A percentile compares a stretch with the other conserved stretches of the same genome.
Conservation (phyloP, 2,329 filamentous ascomycete species). For the Coccinonectria pachysandricola region DNA sequence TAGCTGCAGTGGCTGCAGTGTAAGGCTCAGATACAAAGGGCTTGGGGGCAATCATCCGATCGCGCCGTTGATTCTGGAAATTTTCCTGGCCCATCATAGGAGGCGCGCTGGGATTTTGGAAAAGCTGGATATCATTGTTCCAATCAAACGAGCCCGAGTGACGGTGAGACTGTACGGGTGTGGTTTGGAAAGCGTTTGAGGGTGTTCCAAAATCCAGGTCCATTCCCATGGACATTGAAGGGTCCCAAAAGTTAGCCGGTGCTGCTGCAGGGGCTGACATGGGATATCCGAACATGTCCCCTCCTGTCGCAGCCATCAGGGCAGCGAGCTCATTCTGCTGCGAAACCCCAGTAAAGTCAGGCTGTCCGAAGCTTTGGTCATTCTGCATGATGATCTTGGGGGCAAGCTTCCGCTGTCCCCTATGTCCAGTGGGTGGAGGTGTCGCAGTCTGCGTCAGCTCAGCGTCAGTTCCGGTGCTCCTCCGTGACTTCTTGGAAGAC, state of each 20-base stretch:
- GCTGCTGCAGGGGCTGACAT: conserved; percentile 46
- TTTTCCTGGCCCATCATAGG: conserved; percentile 26
- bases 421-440: conserved; percentile 47
- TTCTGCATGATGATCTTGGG: conserved; percentile 48
- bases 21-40: conserved; percentile 28
- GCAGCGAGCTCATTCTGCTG: conserved; percentile 39
- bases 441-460: conserved; percentile 42
- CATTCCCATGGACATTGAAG: conserved; percentile 42
- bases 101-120: conserved; percentile 34
- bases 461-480: conserved; percentile 29
- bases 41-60: conserved; percentile 41
- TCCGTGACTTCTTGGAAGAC: conserved; percentile 35
- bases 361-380: conserved; percentile 43
- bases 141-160: conserved; percentile 46
- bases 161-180: conserved; percentile 28
- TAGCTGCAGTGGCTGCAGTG: conserved; percentile 10
- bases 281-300: conserved; percentile 50
- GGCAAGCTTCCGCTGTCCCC: conserved; percentile 45
- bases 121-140: conserved; percentile 44
- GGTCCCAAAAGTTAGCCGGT: conserved; percentile 48
- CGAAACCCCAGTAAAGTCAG: conserved; percentile 39
- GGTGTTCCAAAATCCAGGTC: conserved; percentile 46
- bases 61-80: conserved; percentile 28
- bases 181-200: conserved; percentile 31
- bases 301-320: conserved; percentile 35